These are phyloP conservation scores for Phytophthora pinifolia DNA, from an alignment of 352 stramenopile species.

Conservation along the genomic window DNA sequence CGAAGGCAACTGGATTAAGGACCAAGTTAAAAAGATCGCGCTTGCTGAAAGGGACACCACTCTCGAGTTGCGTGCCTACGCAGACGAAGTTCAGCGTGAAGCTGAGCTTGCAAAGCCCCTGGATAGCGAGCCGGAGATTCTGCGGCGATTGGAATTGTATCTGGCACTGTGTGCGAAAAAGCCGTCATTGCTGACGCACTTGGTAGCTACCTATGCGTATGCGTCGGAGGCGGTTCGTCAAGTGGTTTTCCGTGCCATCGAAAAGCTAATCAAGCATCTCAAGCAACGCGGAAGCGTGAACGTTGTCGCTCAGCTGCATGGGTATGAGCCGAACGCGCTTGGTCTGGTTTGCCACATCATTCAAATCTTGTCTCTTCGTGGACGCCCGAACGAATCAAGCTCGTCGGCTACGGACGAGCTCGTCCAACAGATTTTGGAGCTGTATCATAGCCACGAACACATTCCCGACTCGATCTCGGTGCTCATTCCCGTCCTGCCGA, in stretches of 20 bases:
- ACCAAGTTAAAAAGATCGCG: constrained; percentile 28
- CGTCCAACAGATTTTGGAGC: constrained; percentile 57
- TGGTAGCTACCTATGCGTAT: constrained; percentile 63
- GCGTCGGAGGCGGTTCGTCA: constrained; percentile 64
- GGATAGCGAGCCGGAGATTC: constrained; percentile 54
- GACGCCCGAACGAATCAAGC: constrained; percentile 38
- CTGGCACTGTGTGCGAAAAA: constrained; percentile 81
- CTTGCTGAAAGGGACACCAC: constrained; percentile 27
- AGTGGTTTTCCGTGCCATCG: constrained; percentile 72
- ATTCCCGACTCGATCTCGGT: constrained; percentile 66
- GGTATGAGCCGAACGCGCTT: constrained; percentile 58
- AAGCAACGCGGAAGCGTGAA: constrained; percentile 63
- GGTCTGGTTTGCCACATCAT: constrained; percentile 77
- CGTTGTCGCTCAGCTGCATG: constrained; percentile 69
- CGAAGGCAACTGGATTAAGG: constrained; percentile 25
- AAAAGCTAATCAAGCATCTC: constrained; percentile 87
- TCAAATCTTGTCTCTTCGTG: constrained; percentile 61
- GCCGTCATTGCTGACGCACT: constrained; percentile 51
- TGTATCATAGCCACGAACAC: constrained; percentile 61
- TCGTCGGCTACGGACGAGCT: constrained; percentile 42
- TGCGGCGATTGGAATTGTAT: constrained; percentile 71
- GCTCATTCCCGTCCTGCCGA: constrained; percentile 67
- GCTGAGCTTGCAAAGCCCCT: constrained; percentile 35
- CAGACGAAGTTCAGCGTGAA: constrained; percentile 41
- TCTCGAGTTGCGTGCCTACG: constrained; percentile 44